These are phyloP conservation scores for Blastobotrys arbuscula DNA, from an alignment of 1,139 yeast species.

Conservation along the genomic window DNA sequence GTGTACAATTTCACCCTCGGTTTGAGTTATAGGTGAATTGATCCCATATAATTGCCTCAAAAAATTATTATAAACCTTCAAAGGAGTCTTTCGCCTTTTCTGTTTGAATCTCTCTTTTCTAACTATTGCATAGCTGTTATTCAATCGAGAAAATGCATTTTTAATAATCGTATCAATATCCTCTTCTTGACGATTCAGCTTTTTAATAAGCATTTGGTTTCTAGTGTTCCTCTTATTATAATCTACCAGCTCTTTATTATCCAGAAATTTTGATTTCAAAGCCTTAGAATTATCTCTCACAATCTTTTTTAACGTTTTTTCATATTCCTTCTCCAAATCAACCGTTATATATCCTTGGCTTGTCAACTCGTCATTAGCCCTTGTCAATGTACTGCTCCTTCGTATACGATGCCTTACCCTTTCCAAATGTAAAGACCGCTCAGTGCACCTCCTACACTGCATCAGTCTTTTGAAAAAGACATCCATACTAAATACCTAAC, in stretches of 20 bases:
- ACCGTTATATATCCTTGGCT: neutral
- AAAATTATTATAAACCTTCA: slow-evolving; percentile 28
- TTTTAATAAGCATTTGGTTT: neutral
- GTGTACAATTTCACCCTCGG: neutral
- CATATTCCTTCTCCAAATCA: slow-evolving; percentile 12
- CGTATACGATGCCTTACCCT: slow-evolving; percentile 1
- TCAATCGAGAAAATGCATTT: slow-evolving; percentile 1
- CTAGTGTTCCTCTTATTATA: neutral
- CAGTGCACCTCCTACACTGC: slow-evolving; percentile 6
- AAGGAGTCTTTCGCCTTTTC: slow-evolving; percentile 2
- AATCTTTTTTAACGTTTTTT: slow-evolving; percentile 11
- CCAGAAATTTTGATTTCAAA: neutral
- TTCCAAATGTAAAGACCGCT: slow-evolving; percentile 2
- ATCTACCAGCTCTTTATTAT: neutral
- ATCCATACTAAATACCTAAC: slow-evolving; percentile 7
- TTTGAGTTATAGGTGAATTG: slow-evolving; percentile 11
- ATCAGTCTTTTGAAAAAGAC: slow-evolving; percentile 6
- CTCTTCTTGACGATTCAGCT: neutral
- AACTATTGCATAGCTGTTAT: slow-evolving; percentile 4
- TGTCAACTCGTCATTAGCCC: neutral
- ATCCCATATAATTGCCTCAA: slow-evolving; percentile 34
- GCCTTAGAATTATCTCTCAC: slow-evolving; percentile 8
- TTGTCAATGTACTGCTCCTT: neutral
- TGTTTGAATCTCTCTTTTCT: slow-evolving; percentile 6
- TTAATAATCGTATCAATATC: slow-evolving; percentile 7